phyloP scores from a whole-genome alignment of 1,284 basidiomycete species.

The Anthracocystis setariae region DNA sequence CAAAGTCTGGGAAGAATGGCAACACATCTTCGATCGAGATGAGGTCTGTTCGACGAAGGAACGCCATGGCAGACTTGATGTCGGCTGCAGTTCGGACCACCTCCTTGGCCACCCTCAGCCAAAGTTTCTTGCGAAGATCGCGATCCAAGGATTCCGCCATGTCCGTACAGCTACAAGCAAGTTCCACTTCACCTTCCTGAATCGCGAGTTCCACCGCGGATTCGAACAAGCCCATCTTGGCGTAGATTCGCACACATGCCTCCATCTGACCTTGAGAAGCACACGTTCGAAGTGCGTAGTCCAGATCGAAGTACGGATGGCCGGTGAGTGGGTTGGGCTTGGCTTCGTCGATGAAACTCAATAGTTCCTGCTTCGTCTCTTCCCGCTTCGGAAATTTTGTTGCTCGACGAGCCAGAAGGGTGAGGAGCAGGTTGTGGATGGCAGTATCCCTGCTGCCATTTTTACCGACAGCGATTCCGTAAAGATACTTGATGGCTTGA shows the following conservation, averaged over 20 bases:
- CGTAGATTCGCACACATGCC: constrained; percentile 95
- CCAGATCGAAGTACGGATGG: constrained; percentile 93
- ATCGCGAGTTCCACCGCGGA: constrained; percentile 94
- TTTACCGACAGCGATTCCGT: constrained; percentile 80
- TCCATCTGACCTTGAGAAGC: constrained; percentile 78
- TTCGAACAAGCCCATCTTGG: constrained; percentile 96
- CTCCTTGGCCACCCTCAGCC: constrained; percentile 96
- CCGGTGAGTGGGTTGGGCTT: constrained; percentile 81
- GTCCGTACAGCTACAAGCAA: constrained; percentile 68
- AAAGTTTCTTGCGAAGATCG: constrained; percentile 85
- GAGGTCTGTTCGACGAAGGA: constrained; percentile 90
- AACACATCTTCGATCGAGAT: constrained; percentile 98
- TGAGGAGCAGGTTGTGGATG: constrained; percentile 92
- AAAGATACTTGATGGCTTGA: constrained; percentile 86
- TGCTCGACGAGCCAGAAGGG: constrained; percentile 75
- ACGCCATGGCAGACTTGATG: constrained; percentile 97
- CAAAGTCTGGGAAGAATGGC: constrained; percentile 99
- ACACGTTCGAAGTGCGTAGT: constrained; percentile 93
- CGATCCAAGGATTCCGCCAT: constrained; percentile 41
- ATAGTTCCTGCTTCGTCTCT: constrained; percentile 78
- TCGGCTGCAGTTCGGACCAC: constrained; percentile 97
- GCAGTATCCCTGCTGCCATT: constrained; percentile 82
- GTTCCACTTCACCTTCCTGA: constrained; percentile 69
- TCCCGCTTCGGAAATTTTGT: constrained; percentile 15
- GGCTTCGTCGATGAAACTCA: constrained; percentile 85